phyloP scores from a whole-genome alignment of 805 yeast species.

The Candida xyloterini region DNA sequence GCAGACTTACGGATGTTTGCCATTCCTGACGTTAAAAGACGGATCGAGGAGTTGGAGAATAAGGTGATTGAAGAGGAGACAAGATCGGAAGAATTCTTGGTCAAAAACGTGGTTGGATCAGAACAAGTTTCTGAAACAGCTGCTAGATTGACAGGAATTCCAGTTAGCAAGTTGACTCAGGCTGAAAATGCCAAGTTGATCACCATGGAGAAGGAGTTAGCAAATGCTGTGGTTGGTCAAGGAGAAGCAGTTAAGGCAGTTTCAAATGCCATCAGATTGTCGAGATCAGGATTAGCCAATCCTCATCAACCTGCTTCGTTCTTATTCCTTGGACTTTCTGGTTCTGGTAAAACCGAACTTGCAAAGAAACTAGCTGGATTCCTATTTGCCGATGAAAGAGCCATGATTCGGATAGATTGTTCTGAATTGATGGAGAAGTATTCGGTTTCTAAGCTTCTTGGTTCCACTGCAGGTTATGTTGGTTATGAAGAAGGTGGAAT shows the following conservation, averaged over 20 bases:
- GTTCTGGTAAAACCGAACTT: slow-evolving; percentile 97
- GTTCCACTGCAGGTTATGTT: slow-evolving; percentile 96
- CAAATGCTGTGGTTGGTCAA: slow-evolving; percentile 90
- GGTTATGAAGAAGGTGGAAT: slow-evolving; percentile 98
- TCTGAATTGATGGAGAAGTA: slow-evolving; percentile 94
- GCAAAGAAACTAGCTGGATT: slow-evolving; percentile 97
- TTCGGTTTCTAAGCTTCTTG: slow-evolving; percentile 90
- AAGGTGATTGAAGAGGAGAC: slow-evolving; percentile 72
- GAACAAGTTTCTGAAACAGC: slow-evolving; percentile 51
- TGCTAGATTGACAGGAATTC: slow-evolving; percentile 78
- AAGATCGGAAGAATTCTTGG: slow-evolving; percentile 49
- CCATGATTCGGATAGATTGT: slow-evolving; percentile 97
- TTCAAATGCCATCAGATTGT: slow-evolving; percentile 87
- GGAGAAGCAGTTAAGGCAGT: slow-evolving; percentile 95
- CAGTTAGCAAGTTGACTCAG: slow-evolving; percentile 90
- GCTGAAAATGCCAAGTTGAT: slow-evolving; percentile 93
- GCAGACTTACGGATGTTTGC: slow-evolving; percentile 97
- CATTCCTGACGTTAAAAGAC: slow-evolving; percentile 83
- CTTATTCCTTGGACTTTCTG: slow-evolving; percentile 90
- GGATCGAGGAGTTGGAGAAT: slow-evolving; percentile 71
- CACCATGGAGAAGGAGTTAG: slow-evolving; percentile 86
- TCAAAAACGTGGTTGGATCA: slow-evolving; percentile 86
- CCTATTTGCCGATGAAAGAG: slow-evolving; percentile 92
- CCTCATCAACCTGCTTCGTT: slow-evolving; percentile 97
- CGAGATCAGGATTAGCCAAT: slow-evolving; percentile 92